phyloP scores from a whole-genome alignment of 1,139 yeast genomes.

The Debaryomyces nepalensis region DNA sequence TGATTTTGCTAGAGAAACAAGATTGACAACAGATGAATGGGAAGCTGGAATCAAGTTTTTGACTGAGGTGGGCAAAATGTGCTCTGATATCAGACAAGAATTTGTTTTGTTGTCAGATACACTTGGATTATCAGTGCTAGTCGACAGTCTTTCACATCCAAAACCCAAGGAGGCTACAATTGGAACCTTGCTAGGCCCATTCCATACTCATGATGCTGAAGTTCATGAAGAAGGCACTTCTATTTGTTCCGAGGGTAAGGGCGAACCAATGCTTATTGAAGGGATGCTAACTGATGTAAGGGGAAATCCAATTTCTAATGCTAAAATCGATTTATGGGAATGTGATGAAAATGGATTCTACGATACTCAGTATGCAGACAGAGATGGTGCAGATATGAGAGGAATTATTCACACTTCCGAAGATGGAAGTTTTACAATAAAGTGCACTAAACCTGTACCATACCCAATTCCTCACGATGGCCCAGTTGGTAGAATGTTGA shows the following conservation, averaged over 20 bases:
- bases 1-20: conserved; percentile 37
- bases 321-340: conserved; percentile 40
- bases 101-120: conserved; percentile 35
- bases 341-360: conserved; percentile 44
- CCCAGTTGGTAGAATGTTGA: conserved; percentile 39
- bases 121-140: conserved; percentile 36
- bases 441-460: conserved; percentile 38
- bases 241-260: conserved; percentile 32
- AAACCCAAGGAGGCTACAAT: conserved; percentile 35
- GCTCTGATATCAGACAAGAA: conserved; percentile 36
- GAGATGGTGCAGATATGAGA: conserved; percentile 33
- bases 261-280: conserved; percentile 31
- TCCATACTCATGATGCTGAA: conserved; percentile 39
- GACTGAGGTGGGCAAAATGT: conserved; percentile 34
- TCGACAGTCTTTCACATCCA: conserved; percentile 36
- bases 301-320: conserved; percentile 34
- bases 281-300: conserved; percentile 26
- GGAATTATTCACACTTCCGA: conserved; percentile 33
- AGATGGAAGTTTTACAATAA: conserved; percentile 33
- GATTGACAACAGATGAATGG: conserved; percentile 40
- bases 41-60: conserved; percentile 31
- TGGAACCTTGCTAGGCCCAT: conserved; percentile 39
- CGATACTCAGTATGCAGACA: conserved; percentile 34
- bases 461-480: conserved; percentile 47
- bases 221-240: conserved; percentile 30